Conservation (phyloP, 2,329 filamentous ascomycete species). For the Aspergillus thermomutatus region DNA sequence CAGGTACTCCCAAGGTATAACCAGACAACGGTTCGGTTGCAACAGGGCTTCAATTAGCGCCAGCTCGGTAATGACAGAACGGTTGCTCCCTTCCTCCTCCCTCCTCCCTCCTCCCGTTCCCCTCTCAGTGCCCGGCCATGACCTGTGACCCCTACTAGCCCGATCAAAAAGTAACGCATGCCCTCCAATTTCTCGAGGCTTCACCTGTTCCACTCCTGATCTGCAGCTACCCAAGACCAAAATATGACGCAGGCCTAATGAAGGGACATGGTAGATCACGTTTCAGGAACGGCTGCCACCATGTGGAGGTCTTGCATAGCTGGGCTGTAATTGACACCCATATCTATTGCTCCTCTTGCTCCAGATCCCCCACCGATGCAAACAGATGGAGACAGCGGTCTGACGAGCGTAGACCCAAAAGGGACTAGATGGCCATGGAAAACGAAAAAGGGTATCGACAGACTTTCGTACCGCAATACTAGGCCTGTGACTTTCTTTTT, state of each 20-base stretch:
- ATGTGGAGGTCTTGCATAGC: conserved; percentile 28
- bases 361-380: conserved; percentile 21
- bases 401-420: conserved; percentile 9
- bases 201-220: conserved; percentile 27
- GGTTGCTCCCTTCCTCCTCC: not conserved
- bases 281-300: conserved; percentile 24
- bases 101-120: not conserved
- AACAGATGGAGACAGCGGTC: conserved; percentile 25
- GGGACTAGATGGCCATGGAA: conserved; percentile 3
- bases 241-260: conserved; percentile 15
- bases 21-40: conserved; percentile 7
- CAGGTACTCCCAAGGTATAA: conserved; percentile 10
- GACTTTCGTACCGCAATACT: conserved; percentile 7
- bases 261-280: conserved; percentile 20
- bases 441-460: conserved; percentile 8
- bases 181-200: conserved; percentile 27
- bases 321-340: conserved; percentile 10
- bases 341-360: conserved; percentile 8
- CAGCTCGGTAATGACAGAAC: not conserved
- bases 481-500: not conserved
- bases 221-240: conserved; percentile 28
- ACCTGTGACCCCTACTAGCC: not conserved
- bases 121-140: not conserved
- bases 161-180: conserved; percentile 5
- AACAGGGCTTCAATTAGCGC: conserved; percentile 9